phyloP scores from a whole-genome alignment of 1,139 yeast species.

The Geotrichum carabidarum region DNA sequence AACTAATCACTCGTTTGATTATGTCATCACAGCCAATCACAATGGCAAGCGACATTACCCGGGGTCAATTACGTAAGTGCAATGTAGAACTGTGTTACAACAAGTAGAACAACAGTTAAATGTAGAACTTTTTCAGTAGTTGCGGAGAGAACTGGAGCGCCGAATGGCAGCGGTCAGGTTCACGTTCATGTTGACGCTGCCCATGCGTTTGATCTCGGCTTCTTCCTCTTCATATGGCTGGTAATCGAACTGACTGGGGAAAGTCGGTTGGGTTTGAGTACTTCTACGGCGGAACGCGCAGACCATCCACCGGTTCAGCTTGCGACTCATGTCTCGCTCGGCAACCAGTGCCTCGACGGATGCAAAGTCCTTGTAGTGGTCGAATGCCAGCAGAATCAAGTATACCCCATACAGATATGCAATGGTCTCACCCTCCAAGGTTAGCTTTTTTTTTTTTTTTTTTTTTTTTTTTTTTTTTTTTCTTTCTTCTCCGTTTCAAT shows the following conservation, averaged over 20 bases:
- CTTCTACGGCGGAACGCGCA: conserved; percentile 5
- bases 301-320: conserved; percentile 12
- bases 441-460: neutral
- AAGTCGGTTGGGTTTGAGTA: neutral
- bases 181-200: neutral
- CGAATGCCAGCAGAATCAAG: conserved; percentile 14
- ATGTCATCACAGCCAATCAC: too few species aligned
- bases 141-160: neutral
- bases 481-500: too few species aligned
- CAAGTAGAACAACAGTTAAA: too few species aligned
- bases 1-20: too few species aligned
- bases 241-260: neutral
- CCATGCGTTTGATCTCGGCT: neutral
- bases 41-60: too few species aligned
- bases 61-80: too few species aligned
- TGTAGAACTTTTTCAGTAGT: too few species aligned
- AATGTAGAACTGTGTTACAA: too few species aligned
- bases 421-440: conserved; percentile 7
- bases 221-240: neutral
- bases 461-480: neutral
- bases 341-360: neutral
- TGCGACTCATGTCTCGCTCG: conserved; percentile 11
- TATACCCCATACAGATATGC: conserved; percentile 19
- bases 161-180: neutral
- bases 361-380: conserved; percentile 9